Evolutionary conservation across 176 grass and related monocot genomes (phyloP).

Genomic region (Paspalum vaginatum): DNA sequence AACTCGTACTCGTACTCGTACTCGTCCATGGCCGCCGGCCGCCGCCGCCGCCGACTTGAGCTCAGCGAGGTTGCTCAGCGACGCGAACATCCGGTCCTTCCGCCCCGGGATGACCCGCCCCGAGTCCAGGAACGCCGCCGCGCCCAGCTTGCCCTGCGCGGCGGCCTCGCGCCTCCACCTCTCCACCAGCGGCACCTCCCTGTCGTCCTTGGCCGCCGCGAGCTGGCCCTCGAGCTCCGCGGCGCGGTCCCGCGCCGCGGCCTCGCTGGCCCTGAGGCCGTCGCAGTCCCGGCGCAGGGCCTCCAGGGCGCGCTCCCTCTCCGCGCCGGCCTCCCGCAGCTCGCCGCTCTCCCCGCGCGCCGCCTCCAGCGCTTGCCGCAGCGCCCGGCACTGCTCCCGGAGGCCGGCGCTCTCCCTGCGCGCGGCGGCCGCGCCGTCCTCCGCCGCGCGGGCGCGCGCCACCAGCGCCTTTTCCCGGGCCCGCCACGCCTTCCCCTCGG

Average conservation of each 20-base stretch:
- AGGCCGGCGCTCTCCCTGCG: not conserved
- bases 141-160: constrained; percentile 50
- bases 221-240: constrained; percentile 64
- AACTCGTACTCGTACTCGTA: constrained; percentile 64
- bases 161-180: constrained; percentile 25
- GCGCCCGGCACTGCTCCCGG: constrained; percentile 42
- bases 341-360: constrained; percentile 48
- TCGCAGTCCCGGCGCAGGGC: constrained; percentile 60
- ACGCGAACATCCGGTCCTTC: constrained; percentile 65
- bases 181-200: constrained; percentile 5
- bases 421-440: constrained; percentile 48
- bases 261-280: constrained; percentile 60
- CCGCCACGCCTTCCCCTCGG: constrained; percentile 68
- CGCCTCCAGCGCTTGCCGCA: constrained; percentile 63
- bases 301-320: constrained; percentile 52
- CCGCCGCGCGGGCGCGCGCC: constrained; percentile 60
- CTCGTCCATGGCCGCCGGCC: constrained; percentile 56
- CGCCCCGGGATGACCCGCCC: constrained; percentile 21
- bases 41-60: constrained; percentile 57
- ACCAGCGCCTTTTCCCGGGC: constrained; percentile 75
- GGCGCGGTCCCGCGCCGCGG: constrained; percentile 58
- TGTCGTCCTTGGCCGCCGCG: constrained; percentile 24
- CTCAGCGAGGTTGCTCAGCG: constrained; percentile 75
- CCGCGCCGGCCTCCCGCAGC: constrained; percentile 49
- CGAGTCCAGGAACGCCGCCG: constrained; percentile 47